These are phyloP conservation scores for Rhexocercosporidium sp. DNA, from an alignment of 2,329 filamentous ascomycete species.

Conservation along the genomic window DNA sequence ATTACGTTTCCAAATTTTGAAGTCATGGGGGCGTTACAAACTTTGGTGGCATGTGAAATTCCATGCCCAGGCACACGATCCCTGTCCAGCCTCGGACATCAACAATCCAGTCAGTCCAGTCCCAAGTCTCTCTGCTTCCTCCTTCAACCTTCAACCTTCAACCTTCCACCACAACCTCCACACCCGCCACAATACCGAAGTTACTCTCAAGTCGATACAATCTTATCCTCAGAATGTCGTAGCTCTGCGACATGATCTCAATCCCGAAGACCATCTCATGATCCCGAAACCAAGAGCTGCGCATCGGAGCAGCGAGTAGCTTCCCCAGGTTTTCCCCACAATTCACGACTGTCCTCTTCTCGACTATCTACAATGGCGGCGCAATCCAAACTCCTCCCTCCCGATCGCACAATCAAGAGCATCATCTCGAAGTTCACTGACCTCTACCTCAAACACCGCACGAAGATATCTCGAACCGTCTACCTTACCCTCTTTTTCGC, in stretches of 20 bases:
- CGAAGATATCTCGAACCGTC: constrained; percentile 79
- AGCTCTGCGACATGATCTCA: neutral
- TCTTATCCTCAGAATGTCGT: neutral
- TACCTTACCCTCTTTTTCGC: constrained; percentile 83
- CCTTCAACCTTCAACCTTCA: neutral
- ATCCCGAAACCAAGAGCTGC: constrained; percentile 1
- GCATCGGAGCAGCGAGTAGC: constrained; percentile 20
- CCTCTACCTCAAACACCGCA: constrained; percentile 80
- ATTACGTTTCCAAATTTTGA: neutral
- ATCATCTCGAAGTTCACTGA: constrained; percentile 69
- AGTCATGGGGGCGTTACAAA: neutral
- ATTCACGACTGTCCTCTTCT: neutral
- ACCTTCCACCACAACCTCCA: neutral
- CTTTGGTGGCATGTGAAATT: constrained; percentile 5
- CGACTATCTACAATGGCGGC: constrained; percentile 63
- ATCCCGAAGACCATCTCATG: constrained; percentile 1
- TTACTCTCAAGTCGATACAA: neutral
- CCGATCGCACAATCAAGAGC: constrained; percentile 67
- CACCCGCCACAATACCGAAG: neutral
- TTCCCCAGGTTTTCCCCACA: constrained; percentile 31
- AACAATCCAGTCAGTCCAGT: no score
- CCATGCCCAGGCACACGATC: neutral
- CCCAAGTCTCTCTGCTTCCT: no score
- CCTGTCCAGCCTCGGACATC: constrained; percentile 3
- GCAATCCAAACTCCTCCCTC: constrained; percentile 74